phyloP scores from a whole-genome alignment of 805 yeast genomes.

The Lachancea nothofagi region DNA sequence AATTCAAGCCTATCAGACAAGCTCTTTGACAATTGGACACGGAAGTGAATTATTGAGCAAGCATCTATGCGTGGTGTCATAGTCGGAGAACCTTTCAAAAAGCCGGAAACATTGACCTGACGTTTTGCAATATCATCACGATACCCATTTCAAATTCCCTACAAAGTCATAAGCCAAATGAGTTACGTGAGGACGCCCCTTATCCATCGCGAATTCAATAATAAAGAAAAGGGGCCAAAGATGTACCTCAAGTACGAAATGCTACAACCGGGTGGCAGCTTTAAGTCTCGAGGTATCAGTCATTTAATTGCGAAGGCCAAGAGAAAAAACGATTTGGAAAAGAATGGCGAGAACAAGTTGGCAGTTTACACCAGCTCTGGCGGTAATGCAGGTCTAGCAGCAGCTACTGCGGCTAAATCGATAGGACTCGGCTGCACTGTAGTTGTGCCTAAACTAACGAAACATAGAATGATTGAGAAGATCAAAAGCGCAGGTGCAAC shows the following conservation, averaged over 20 bases:
- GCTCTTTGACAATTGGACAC: no score
- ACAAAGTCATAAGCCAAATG: no score
- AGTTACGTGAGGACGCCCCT: no score
- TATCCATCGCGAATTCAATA: no score
- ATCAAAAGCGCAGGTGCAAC: slow-evolving; percentile 40
- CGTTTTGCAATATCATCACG: no score
- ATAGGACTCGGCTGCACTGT: slow-evolving; percentile 43
- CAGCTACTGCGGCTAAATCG: slow-evolving; percentile 42
- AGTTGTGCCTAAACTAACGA: slow-evolving; percentile 51
- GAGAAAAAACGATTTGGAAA: slow-evolving; percentile 29
- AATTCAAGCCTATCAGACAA: no score
- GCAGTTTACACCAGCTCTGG: slow-evolving; percentile 50
- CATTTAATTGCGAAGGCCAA: slow-evolving; percentile 35
- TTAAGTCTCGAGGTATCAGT: slow-evolving; percentile 53
- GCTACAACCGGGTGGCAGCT: slow-evolving; percentile 53
- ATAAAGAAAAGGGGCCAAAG: no score
- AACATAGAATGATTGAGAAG: slow-evolving; percentile 40
- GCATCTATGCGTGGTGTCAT: no score
- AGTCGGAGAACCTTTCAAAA: no score
- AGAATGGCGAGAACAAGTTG: slow-evolving; percentile 18
- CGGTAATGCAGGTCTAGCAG: slow-evolving; percentile 44
- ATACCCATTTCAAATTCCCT: no score
- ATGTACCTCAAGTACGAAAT: slow-evolving; percentile 45
- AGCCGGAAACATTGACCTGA: no score
- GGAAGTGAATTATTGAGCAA: no score